phyloP scores from a whole-genome alignment of 148 eudicot species.

The Persicaria maculosa region DNA sequence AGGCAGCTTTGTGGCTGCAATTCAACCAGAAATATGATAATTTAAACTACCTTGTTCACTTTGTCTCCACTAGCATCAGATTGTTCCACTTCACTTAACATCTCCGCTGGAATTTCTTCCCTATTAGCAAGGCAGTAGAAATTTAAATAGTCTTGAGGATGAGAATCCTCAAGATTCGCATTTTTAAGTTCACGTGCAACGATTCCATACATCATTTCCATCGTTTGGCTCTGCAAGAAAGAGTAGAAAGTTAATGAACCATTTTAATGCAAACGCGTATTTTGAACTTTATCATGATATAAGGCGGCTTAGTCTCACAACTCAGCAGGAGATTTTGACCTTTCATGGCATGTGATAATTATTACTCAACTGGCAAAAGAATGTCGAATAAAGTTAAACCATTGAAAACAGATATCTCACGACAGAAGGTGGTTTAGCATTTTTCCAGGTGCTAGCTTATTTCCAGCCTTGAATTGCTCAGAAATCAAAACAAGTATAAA shows the following conservation, averaged over 20 bases:
- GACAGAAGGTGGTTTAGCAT: background rate
- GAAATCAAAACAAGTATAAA: background rate
- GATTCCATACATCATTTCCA: conserved; percentile 74
- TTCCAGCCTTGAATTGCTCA: background rate
- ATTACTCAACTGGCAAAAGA: background rate
- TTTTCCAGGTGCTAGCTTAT: background rate
- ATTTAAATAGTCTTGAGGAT: conserved; percentile 79
- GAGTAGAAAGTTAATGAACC: background rate
- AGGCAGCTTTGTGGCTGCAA: background rate
- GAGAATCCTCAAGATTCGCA: conserved; percentile 47
- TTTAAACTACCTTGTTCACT: conserved; percentile 27
- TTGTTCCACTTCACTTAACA: conserved; percentile 23
- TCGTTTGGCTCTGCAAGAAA: conserved; percentile 65
- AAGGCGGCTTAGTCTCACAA: background rate
- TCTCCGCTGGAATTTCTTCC: conserved; percentile 51
- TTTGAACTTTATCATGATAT: background rate
- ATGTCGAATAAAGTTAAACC: background rate
- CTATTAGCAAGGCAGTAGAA: conserved; percentile 92
- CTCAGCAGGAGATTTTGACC: background rate
- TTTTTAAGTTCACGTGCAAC: conserved; percentile 69
- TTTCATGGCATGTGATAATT: background rate
- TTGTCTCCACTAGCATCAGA: conserved; percentile 27
- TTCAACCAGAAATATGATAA: background rate
- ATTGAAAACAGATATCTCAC: background rate
- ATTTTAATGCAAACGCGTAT: background rate